Conservation (phyloP, 257 asterid genomes). For the Petunia secreta region DNA sequence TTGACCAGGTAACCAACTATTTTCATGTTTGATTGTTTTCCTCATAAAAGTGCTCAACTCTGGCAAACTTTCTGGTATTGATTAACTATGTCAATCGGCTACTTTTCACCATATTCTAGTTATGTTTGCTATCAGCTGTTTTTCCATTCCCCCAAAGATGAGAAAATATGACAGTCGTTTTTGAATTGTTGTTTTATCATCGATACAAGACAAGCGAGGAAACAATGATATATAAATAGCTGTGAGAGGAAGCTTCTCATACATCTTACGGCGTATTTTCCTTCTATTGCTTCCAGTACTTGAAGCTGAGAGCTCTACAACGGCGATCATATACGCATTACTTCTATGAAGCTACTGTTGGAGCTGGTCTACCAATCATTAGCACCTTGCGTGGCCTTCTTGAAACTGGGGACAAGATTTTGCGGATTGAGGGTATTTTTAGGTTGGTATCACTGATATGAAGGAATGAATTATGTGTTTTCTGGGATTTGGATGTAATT, state of each 20-base stretch:
- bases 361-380: conserved; percentile 98
- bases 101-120: neutral
- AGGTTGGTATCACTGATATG: conserved; percentile 52
- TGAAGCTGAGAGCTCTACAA: conserved; percentile 90
- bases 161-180: neutral
- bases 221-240: neutral
- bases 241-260: neutral
- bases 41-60: conserved; percentile 5
- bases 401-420: conserved; percentile 94
- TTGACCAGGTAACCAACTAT: conserved; percentile 65
- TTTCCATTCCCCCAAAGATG: neutral
- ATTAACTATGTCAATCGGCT: conserved; percentile 10
- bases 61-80: neutral
- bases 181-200: neutral
- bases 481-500: neutral
- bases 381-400: conserved; percentile 92
- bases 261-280: neutral
- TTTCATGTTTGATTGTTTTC: conserved; percentile 16
- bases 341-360: conserved; percentile 98
- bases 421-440: conserved; percentile 90
- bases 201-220: neutral
- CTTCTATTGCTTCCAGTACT: conserved; percentile 56
- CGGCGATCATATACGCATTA: conserved; percentile 90
- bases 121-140: neutral
- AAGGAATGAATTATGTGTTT: neutral